Base-by-base conservation (phyloP, 108 stramenopile species). In the Hondaea fermentalgiana region DNA sequence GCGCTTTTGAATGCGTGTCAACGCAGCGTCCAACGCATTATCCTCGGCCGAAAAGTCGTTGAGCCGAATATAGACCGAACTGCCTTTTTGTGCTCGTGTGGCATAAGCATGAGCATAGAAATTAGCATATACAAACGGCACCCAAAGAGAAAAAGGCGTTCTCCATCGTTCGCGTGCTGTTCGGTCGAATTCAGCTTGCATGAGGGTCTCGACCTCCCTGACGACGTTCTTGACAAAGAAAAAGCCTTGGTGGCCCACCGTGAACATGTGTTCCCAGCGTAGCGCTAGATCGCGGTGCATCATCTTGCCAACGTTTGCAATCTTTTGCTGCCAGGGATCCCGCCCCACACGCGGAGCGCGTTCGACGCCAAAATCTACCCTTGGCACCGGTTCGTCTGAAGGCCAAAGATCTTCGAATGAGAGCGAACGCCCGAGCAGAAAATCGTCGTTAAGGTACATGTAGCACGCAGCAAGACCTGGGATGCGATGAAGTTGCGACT, bases 251-350 rank as follows among this genome's bases (percentile, higher is more conserved):
- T 83, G 76, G n/a, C 76, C 76, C 45, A 83, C 76, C 51, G 51
- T 83, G 51, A 53, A 83, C 45, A 83, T 83, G 51, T 53, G 51
- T 47, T 83, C 76, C 45, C 45, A 83, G n/a, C 76, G 76, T 6
- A 53, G n/a, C 51, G 43, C 76, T 45, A 53, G 4, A 47, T 47
- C 51, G 51, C 51, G 49, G 4, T 83, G 76, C 45, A 83, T 83
- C 76, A 83, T 83, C n/a, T 83, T 83, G 45, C 49, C 76, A 35
- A 83, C 76, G 23, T 83, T 83, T 6, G 76, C 76, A 23, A 83
- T 53, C 51, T 83, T 83, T 23, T 53, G 76, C 23, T 83, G 49
- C 76, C 76, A 83, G 3, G 76, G 45, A 53, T 53, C 76, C 23
- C 51, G 6, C 12, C 76, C 76, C 6, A 53, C 51, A 6, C 76